Base-by-base conservation (phyloP, 352 stramenopile species). In the Plasmopara muralis region DNA sequence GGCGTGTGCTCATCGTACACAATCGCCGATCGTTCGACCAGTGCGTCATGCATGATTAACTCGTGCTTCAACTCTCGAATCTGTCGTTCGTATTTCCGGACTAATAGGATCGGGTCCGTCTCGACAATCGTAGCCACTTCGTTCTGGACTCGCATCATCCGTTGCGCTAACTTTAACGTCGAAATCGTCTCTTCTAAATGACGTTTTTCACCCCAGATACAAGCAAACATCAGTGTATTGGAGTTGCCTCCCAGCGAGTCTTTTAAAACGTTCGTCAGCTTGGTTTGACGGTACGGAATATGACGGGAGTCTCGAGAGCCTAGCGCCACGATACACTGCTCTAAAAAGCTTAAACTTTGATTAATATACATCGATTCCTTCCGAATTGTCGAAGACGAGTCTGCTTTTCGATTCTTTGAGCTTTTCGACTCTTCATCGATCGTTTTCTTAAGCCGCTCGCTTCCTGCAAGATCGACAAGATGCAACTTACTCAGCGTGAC, bases 341-440 rank as follows among this genome's bases (percentile, higher is more conserved):
- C 88, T 18, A 99, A 68, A 53, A 96, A 97, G 43, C 89, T 96
- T 33, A 98, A 70, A 34, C 83, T 97, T 72, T 97, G 92, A 68
- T 98, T 98, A 58, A 98, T 98, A 72, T 98, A 97, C 77, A 95
- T 98, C 37, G 83, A 96, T 60, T 98, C 95, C 60, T 97, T 96
- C 74, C 97, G 96, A 60, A 97, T 95, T 2, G 88, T 93, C 29
- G 79, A 75, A 29, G 57, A 13, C 35, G 18, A 60, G 30, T 43
- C 43, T 15, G 34, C 52, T 47, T 43, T 68, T 41, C 7, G 6
- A 35, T 12, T 12, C 31, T 35, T 35, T 12, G 10, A 35, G 31
- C 31, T 35, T 12, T 35, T 35, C 31, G 31, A 46, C 28, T 71
- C 62, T 48, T 85, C 71, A 35, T 94, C 74, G 35, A 97, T 72